phyloP scores from a whole-genome alignment of 164 flowering plant genomes.

The Cinnamomum chago region DNA sequence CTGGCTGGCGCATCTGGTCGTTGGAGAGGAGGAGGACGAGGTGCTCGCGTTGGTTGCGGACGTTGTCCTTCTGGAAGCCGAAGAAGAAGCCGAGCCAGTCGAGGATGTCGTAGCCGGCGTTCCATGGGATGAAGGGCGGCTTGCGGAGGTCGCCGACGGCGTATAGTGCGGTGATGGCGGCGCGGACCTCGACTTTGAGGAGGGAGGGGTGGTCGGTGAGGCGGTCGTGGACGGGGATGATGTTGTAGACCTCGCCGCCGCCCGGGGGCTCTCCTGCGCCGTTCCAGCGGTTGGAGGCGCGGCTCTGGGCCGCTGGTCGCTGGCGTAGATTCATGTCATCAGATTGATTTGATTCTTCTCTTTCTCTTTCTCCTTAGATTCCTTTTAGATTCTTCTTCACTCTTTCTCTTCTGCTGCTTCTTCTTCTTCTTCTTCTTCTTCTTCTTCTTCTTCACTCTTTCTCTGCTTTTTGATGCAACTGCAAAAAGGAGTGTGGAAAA shows the following conservation, averaged over 20 bases:
- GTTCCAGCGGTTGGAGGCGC: neutral
- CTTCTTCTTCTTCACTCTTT: too few relatives aligned
- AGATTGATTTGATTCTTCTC: too few relatives aligned
- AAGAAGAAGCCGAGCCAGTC: constrained; percentile 88
- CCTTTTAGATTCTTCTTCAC: too few relatives aligned
- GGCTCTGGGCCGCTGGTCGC: constrained; percentile 8
- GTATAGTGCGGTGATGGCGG: constrained; percentile 64
- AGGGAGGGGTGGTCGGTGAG: constrained; percentile 79
- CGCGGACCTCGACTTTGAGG: constrained; percentile 79
- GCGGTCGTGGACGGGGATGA: constrained; percentile 59
- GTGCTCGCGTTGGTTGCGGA: constrained; percentile 86
- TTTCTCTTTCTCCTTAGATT: too few relatives aligned
- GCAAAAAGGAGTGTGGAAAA: too few relatives aligned
- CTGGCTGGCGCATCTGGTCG: constrained; percentile 67
- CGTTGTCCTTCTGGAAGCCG: constrained; percentile 82
- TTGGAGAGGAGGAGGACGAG: constrained; percentile 88
- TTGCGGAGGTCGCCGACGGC: constrained; percentile 52
- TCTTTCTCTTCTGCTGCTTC: too few relatives aligned
- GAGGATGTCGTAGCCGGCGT: constrained; percentile 51
- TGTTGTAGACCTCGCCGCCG: constrained; percentile 21
- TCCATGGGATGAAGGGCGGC: constrained; percentile 57
- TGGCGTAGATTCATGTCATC: constrained; percentile 12
- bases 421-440: too few relatives aligned
- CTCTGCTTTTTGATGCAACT: too few relatives aligned
- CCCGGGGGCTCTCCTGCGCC: constrained; percentile 22